Percentiles rank a stretch among this genome's conserved stretches.
phyloP scores from a whole-genome alignment of 495 filamentous ascomycete genomes.

The Penicillium soppii region DNA sequence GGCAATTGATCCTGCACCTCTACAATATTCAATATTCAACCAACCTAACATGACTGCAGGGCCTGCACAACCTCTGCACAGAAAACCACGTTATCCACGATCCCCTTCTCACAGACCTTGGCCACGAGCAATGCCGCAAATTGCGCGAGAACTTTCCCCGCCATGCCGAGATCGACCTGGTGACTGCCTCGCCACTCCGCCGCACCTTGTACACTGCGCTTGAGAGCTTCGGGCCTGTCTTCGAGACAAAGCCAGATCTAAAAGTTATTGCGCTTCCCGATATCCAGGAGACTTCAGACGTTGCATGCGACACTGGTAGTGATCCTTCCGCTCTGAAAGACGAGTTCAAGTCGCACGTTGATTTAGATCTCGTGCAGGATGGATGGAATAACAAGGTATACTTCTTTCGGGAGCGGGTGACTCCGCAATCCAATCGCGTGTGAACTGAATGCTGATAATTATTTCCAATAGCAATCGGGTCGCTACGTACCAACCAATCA shows the following conservation, averaged over 20 bases:
- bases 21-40: background rate
- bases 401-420: no score
- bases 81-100: constrained; percentile 74
- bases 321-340: constrained; percentile 51
- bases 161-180: constrained; percentile 62
- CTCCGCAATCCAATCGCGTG: background rate
- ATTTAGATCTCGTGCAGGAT: constrained; percentile 56
- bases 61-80: constrained; percentile 76
- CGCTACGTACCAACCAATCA: constrained; percentile 58
- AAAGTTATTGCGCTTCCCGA: constrained; percentile 72
- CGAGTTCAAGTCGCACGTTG: constrained; percentile 66
- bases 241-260: constrained; percentile 44
- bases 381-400: constrained; percentile 71
- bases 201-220: constrained; percentile 83
- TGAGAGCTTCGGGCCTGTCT: constrained; percentile 60
- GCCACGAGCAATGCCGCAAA: constrained; percentile 69
- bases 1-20: background rate
- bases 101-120: constrained; percentile 73
- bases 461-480: constrained; percentile 24
- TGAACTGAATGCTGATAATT: background rate
- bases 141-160: constrained; percentile 63
- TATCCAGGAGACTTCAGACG: constrained; percentile 73
- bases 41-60: constrained; percentile 45
- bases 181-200: constrained; percentile 80
- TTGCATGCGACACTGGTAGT: constrained; percentile 80